phyloP scores from a whole-genome alignment of 306 rosid species.

The Quercus agrifolia region DNA sequence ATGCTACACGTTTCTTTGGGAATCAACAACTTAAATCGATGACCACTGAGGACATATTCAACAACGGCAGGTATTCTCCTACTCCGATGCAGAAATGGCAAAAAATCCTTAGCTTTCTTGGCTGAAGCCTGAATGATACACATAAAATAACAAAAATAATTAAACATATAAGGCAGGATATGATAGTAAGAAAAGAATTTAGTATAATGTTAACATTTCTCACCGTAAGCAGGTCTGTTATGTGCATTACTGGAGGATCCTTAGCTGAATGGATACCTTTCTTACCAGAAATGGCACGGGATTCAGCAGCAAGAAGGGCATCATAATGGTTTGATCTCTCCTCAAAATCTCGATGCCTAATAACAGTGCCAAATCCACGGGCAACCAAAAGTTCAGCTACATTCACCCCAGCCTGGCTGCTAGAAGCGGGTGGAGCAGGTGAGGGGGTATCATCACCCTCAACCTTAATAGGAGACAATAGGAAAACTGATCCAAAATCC shows the following conservation, averaged over 20 bases:
- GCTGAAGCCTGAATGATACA: constrained; percentile 60
- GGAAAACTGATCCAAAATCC: constrained; percentile 96
- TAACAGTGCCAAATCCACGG: constrained; percentile 93
- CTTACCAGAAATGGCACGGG: constrained; percentile 75
- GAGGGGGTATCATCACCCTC: constrained; percentile 65
- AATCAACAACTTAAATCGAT: constrained; percentile 92
- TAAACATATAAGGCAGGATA: background rate
- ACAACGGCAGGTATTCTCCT: constrained; percentile 90
- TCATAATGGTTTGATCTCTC: constrained; percentile 93
- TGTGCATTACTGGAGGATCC: constrained; percentile 97
- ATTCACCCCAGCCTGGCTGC: constrained; percentile 62
- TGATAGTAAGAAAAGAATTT: constrained; percentile 4
- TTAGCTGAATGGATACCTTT: constrained; percentile 90
- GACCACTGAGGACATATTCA: constrained; percentile 97
- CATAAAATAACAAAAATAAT: constrained; percentile 3
- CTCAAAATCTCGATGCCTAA: constrained; percentile 96
- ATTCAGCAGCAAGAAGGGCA: constrained; percentile 93
- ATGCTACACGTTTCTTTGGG: constrained; percentile 98
- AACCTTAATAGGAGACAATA: constrained; percentile 49
- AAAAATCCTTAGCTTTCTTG: constrained; percentile 86
- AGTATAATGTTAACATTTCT: constrained; percentile 22
- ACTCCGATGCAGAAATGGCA: constrained; percentile 87
- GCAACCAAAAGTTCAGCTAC: constrained; percentile 67
- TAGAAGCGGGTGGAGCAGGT: constrained; percentile 42
- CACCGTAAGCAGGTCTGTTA: constrained; percentile 81